Conservation (phyloP, 352 stramenopile genomes). For the Bremia lactucae region DNA sequence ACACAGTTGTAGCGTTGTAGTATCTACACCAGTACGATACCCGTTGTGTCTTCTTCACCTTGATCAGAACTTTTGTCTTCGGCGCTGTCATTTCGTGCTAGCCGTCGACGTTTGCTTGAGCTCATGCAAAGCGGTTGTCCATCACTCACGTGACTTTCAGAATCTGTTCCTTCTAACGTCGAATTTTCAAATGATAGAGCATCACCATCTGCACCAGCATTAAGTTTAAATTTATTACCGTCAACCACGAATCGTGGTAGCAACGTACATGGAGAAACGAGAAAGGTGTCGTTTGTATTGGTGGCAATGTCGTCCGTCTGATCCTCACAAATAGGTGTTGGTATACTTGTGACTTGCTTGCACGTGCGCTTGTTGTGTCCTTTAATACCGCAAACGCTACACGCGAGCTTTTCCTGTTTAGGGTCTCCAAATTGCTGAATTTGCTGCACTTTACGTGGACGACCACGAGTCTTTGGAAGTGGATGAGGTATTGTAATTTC, state of each 20-base stretch:
- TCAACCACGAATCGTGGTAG: not conserved
- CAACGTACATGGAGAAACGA: conserved; percentile 23
- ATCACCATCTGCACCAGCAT: conserved; percentile 20
- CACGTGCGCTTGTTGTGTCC: conserved; percentile 81
- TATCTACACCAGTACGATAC: conserved; percentile 16
- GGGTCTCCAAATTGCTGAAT: conserved; percentile 63
- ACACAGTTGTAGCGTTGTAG: too few relatives aligned
- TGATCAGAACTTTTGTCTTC: conserved; percentile 12
- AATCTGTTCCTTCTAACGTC: conserved; percentile 8
- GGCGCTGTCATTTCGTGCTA: conserved; percentile 1
- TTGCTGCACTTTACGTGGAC: conserved; percentile 67
- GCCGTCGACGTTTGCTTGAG: conserved; percentile 17
- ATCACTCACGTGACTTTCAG: conserved; percentile 11
- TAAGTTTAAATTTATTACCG: conserved; percentile 1
- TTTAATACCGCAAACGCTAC: conserved; percentile 71
- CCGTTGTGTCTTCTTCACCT: conserved; percentile 4
- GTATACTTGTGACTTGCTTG: conserved; percentile 30
- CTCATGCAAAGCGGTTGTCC: conserved; percentile 6
- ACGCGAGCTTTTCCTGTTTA: conserved; percentile 67
- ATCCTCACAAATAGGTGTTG: conserved; percentile 3
- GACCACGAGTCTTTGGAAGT: conserved; percentile 41
- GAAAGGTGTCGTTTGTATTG: conserved; percentile 19
- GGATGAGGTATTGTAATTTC: conserved; percentile 45
- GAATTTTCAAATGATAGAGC: conserved; percentile 26
- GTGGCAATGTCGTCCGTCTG: conserved; percentile 13